Evolutionary conservation across 768 basidiomycete genomes (phyloP), one percentile per base, ranked within the genome.

Genomic region (Cyclocybe cylindracea): DNA sequence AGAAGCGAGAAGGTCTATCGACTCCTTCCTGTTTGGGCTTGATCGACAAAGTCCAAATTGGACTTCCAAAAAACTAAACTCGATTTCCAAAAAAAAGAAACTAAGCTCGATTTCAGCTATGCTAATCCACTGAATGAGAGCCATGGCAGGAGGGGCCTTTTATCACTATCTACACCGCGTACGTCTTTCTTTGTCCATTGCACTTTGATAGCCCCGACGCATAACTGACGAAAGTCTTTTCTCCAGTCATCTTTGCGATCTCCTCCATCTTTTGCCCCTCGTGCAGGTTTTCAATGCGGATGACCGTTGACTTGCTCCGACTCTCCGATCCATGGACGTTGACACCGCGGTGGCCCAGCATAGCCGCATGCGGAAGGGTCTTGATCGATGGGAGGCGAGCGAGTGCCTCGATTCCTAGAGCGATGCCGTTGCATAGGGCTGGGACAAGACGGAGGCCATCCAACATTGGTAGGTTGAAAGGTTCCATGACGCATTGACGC

Each of bases 351-450:
- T 84, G 80, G 11, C 87, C 94, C 18, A 98, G 76, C 18, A 76
- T 72, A 9, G 88, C 85, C 0, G 80, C 83, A 62, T 93, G 81
- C 0, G 90, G 91, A 7, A 98, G 78, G 0, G 95, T 97, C 54
- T 95, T 82, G 31, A 98, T 79, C 1, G 97, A 96, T 0, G 97
- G 96, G 80, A 99, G 98, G 8, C 97, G 97, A 0, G 97, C 94
- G 5, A 98, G 78, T 5, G 94, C 91, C 34, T 86, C 79, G 5
- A 82, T 79, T 44, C 96, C 96, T 8, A 95, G 84, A 49, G 84
- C 82, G 9, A 94, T 95, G 13, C 96, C 95, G 19, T 94, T 87
- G 53, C 90, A 83, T 0, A 98, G 81, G 5, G 96, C 96, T 39
- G 88, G 81, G 35, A 95, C 78, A 38, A 97, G 80, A 59, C 92